Evolutionary conservation across 2,329 filamentous ascomycete species (phyloP).

Genomic region (Triangularia verruculosa): DNA sequence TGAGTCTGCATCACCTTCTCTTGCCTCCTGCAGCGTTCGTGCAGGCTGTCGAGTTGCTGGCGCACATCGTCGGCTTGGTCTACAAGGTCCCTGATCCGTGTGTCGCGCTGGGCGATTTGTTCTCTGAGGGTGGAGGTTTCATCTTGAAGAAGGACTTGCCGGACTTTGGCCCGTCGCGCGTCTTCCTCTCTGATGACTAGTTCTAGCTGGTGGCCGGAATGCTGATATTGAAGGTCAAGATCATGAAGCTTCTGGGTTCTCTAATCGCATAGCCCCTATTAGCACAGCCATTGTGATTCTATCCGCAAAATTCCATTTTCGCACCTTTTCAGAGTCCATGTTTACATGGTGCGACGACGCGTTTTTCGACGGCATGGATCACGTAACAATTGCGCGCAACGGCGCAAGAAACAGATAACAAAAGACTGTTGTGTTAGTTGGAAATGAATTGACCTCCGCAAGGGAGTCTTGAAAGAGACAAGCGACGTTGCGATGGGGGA

Average conservation of each 20-base stretch:
- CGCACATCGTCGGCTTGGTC: conserved; percentile 40
- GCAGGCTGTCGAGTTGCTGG: conserved; percentile 43
- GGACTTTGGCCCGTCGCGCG: conserved; percentile 65
- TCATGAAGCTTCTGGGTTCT: conserved; percentile 46
- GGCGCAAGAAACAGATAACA: neutral
- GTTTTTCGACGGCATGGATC: conserved; percentile 26
- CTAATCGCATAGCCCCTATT: conserved; percentile 31
- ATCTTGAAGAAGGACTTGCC: conserved; percentile 68
- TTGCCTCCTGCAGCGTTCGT: conserved; percentile 43
- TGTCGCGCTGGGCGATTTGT: conserved; percentile 58
- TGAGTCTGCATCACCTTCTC: conserved; percentile 49
- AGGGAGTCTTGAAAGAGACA: neutral
- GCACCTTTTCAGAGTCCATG: conserved; percentile 39
- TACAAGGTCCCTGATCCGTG: conserved; percentile 51
- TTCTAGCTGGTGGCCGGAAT: conserved; percentile 61
- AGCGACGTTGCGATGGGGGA: neutral
- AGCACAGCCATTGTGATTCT: neutral
- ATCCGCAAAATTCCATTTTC: conserved; percentile 1
- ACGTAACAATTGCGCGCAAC: conserved; percentile 12
- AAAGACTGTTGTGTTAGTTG: neutral
- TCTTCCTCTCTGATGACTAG: conserved; percentile 73
- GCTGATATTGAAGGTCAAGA: conserved; percentile 69
- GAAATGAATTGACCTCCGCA: neutral
- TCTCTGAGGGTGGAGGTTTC: conserved; percentile 68
- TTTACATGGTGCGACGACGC: conserved; percentile 32